phyloP scores from a whole-genome alignment of 192 early-diverging fungal genomes.

The Backusella westeae region DNA sequence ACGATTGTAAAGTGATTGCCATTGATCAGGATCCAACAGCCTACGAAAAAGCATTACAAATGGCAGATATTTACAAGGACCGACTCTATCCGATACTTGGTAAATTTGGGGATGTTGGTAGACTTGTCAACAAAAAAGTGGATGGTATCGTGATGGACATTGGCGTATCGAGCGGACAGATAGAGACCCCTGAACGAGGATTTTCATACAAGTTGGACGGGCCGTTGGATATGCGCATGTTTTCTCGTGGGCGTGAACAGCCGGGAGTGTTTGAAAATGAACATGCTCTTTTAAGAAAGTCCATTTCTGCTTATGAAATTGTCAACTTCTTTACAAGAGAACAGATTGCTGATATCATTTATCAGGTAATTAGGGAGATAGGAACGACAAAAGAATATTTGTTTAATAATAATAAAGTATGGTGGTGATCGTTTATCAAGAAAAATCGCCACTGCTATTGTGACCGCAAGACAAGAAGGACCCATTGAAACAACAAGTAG shows the following conservation, averaged over 20 bases:
- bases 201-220: constrained; percentile 68
- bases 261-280: constrained; percentile 9
- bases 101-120: constrained; percentile 56
- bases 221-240: constrained; percentile 80
- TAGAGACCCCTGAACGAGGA: constrained; percentile 61
- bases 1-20: constrained; percentile 60
- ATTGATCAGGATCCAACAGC: constrained; percentile 73
- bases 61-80: constrained; percentile 49
- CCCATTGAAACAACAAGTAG: constrained; percentile 56
- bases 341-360: constrained; percentile 64
- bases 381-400: background rate
- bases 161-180: constrained; percentile 69
- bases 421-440: constrained; percentile 65
- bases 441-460: constrained; percentile 63
- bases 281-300: constrained; percentile 27
- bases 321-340: constrained; percentile 61
- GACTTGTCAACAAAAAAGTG: constrained; percentile 41
- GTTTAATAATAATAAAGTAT: constrained; percentile 31
- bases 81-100: constrained; percentile 57
- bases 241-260: constrained; percentile 27
- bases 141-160: constrained; percentile 77
- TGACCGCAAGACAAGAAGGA: constrained; percentile 40
- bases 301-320: constrained; percentile 60
- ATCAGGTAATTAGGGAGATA: constrained; percentile 23
- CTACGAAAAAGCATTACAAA: constrained; percentile 46